phyloP scores from a whole-genome alignment of 768 basidiomycete genomes.

The Suillus weaverae region DNA sequence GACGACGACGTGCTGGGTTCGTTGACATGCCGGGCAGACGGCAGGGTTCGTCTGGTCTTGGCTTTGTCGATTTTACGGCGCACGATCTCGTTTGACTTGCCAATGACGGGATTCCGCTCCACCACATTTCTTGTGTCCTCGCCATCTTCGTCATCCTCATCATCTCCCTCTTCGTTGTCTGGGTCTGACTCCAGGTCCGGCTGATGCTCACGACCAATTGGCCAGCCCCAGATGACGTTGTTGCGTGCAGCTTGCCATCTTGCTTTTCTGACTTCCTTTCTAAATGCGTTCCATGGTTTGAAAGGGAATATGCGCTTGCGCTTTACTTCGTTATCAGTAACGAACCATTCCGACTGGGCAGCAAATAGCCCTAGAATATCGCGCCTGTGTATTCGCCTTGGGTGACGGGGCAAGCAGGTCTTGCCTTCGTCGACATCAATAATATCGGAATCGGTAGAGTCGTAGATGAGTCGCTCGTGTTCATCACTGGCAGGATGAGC shows the following conservation, averaged over 20 bases:
- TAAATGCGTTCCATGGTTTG: constrained; percentile 49
- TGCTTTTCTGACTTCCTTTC: constrained; percentile 29
- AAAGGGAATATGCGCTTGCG: constrained; percentile 41
- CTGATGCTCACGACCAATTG: constrained; percentile 16
- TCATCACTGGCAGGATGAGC: constrained; percentile 29
- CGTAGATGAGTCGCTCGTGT: constrained; percentile 37
- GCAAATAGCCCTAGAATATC: constrained; percentile 55
- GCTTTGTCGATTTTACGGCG: constrained; percentile 23
- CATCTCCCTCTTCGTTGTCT: constrained; percentile 7
- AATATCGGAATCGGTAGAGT: constrained; percentile 26
- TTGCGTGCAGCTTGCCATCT: constrained; percentile 32
- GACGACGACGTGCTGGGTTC: constrained; percentile 18
- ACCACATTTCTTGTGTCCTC: constrained; percentile 14
- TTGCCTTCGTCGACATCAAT: constrained; percentile 31
- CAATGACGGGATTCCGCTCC: constrained; percentile 28
- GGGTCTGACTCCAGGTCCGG: constrained; percentile 9
- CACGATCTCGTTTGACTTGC: constrained; percentile 21
- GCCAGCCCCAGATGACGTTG: constrained; percentile 25
- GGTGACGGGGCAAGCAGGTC: constrained; percentile 37
- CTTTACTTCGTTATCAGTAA: constrained; percentile 44
- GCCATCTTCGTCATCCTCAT: constrained; percentile 1
- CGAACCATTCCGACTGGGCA: constrained; percentile 58
- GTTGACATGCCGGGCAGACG: neutral
- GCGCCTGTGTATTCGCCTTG: constrained; percentile 48
- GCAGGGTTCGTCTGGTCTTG: constrained; percentile 5